Percentiles rank a stretch among this genome's conserved stretches.
phyloP scores from a whole-genome alignment of 1,139 yeast genomes.

The Yamadazyma sp. region DNA sequence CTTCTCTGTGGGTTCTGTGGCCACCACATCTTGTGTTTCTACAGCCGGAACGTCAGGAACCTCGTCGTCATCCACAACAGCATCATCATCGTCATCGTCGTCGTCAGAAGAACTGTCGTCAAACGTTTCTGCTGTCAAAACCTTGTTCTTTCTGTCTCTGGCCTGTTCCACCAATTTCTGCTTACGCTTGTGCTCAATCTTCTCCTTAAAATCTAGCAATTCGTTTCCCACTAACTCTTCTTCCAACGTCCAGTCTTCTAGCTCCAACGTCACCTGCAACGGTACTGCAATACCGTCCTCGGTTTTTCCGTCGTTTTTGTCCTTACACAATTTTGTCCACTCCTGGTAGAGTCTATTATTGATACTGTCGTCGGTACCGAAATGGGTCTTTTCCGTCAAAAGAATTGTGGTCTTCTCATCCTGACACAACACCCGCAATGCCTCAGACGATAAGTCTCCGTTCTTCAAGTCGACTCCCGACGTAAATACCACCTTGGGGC shows the following conservation, averaged over 20 bases:
- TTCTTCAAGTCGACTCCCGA: conserved; percentile 67
- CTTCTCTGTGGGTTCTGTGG: conserved; percentile 6
- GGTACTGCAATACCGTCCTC: conserved; percentile 64
- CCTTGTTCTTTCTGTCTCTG: conserved; percentile 54
- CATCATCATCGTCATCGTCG: conserved; percentile 21
- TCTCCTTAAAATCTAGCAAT: conserved; percentile 45
- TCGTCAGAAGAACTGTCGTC: conserved; percentile 43
- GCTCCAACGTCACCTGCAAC: conserved; percentile 37
- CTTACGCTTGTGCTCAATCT: conserved; percentile 42
- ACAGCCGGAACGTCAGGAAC: conserved; percentile 3
- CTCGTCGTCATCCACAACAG: conserved; percentile 19
- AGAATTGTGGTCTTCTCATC: conserved; percentile 69
- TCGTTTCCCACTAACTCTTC: conserved; percentile 53
- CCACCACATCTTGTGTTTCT: conserved; percentile 11
- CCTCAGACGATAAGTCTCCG: conserved; percentile 62
- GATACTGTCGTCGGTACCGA: conserved; percentile 27
- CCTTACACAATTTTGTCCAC: conserved; percentile 53
- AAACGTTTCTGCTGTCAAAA: conserved; percentile 45
- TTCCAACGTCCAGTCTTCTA: conserved; percentile 41
- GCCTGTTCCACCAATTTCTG: conserved; percentile 53
- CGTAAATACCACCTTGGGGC: conserved; percentile 83
- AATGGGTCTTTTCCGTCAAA: conserved; percentile 61
- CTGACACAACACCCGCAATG: conserved; percentile 58
- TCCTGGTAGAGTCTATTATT: conserved; percentile 45
- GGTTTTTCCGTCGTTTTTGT: conserved; percentile 35